Evolutionary conservation across 1,284 basidiomycete genomes (phyloP).

Genomic region (Cryptococcus wingfieldii): DNA sequence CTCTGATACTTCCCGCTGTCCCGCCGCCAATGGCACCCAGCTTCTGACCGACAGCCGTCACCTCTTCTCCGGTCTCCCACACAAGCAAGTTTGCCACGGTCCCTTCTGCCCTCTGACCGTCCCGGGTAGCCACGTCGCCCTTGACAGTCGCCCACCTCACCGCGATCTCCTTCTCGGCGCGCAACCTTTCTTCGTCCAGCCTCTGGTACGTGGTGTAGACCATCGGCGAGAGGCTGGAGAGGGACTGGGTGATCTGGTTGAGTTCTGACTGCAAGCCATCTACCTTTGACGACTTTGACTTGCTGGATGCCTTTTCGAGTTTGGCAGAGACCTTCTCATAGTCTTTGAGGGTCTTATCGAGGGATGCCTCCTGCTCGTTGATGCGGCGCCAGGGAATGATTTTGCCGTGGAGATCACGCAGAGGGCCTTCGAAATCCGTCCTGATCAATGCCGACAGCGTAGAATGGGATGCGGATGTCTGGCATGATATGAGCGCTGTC

Average conservation of each 20-base stretch:
- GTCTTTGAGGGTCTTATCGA: constrained; percentile 46
- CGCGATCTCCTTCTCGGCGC: constrained; percentile 43
- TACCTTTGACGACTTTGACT: constrained; percentile 40
- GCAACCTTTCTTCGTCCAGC: constrained; percentile 43
- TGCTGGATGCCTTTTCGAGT: constrained; percentile 43
- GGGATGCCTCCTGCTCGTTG: constrained; percentile 37
- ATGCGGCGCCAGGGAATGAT: constrained; percentile 40
- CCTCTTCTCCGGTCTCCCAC: constrained; percentile 45
- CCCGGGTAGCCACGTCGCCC: constrained; percentile 40
- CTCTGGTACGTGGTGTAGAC: constrained; percentile 45
- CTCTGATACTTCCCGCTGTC: not conserved
- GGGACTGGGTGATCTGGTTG: constrained; percentile 29
- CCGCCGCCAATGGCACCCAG: constrained; percentile 27
- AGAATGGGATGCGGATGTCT: constrained; percentile 43
- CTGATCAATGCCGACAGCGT: constrained; percentile 32
- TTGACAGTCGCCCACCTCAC: constrained; percentile 47
- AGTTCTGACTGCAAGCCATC: constrained; percentile 37
- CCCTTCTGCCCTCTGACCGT: constrained; percentile 41
- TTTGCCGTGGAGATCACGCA: constrained; percentile 42
- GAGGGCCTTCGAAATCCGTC: constrained; percentile 41
- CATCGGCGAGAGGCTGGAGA: constrained; percentile 39
- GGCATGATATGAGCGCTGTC: not conserved
- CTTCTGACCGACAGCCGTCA: constrained; percentile 29
- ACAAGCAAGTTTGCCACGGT: constrained; percentile 36
- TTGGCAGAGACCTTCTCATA: constrained; percentile 43